Base-by-base conservation (phyloP, 352 stramenopile species). In the Globisporangium takayamanum region DNA sequence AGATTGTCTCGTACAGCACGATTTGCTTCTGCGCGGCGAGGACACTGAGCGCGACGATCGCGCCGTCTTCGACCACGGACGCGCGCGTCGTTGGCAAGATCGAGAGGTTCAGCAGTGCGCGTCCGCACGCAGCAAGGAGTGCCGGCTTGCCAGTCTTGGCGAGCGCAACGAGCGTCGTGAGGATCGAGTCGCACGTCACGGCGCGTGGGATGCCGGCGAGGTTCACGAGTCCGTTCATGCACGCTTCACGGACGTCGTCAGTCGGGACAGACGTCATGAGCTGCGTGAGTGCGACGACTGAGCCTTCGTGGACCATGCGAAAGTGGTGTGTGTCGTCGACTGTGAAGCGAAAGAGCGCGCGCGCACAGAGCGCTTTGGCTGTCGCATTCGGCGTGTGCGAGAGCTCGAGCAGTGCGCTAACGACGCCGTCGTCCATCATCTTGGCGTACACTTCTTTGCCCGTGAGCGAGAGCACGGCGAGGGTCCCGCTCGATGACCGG, bases 311-410 rank as follows among this genome's bases (percentile, higher is more conserved):
- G 10, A 93, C 81, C 66, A 93, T 80, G 3, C 78, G 69, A 53
- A 90, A 89, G 67, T 92, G 84, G 20, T 88, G 75, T 1, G 74
- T 64, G 22, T 93, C 84, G 48, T 93, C 80, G 33, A 80, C 73
- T 6, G 79, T 87, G 30, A 93, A 81, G n/a, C 81, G 79, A 12
- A 89, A 78, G 15, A 93, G 50, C 16, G 78, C 67, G 39, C 79
- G 80, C 0, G 80, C 84, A n/a, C 81, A 90, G 45, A 85, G 69
- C 2, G 78, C 61, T 52, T 93, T 93, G 39, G 86, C 70, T 1
- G 75, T 87, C 28, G 70, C 53, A 51, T 89, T 74, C 3, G 76
- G 67, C 25, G 76, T 83, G 53, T 92, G 84, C 1, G 77, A 62
- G 42, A 94, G 69, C 56, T 94, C 80, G 4, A 94, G 63, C 15